Base-by-base conservation (phyloP, 129 eudicot genomes). In the Kitagawia praeruptora region DNA sequence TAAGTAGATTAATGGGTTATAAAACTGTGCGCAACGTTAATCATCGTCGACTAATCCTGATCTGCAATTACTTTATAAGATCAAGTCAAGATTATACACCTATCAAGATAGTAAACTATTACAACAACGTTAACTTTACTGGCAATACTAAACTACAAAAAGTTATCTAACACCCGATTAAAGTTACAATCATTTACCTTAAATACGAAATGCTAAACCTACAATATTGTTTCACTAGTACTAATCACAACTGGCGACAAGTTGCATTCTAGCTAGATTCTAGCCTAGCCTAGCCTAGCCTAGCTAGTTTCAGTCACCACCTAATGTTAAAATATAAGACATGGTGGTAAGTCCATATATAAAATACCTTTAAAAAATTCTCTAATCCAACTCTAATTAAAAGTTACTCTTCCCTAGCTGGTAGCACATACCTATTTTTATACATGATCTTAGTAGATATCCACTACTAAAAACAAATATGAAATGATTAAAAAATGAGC, bases 111-210 rank as follows among this genome's bases (percentile, higher is more conserved):
- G 34, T 58, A 58, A 58, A 58, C 67, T 58, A 58, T 58, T 58
- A 58, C 67, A n/a, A 2, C 67, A 58, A n/a, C 67, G n/a, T 9
- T 58, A 54, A 19, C 64, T 54, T 54, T 54, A 53, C 12, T 21
- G 7, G 28, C 9, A 54, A 58, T 58, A n/a, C 8, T 58, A 58
- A n/a, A 58, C 3, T 58, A n/a, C 2, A 2, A n/a, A 58, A n/a
- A 58, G 67, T 56, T 56, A 21, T 56, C 66, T 2, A 23, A 23
- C 66, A 23, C 28, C 28, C 12, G 66, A n/a, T 23, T 23, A 56
- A 56, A 23, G 66, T 58, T n/a, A 58, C 67, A 58, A 58, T 58
- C 67, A 58, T 58, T 58, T n/a, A 58, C 67, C 67, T 58, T 58
- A 58, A 58, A 58, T 58, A 58, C 67, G 34, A 58, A 58, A 58